A percentile compares a stretch with the other conserved stretches of the same genome.
phyloP scores from a whole-genome alignment of 2,329 filamentous ascomycete genomes.

The Pseudocercospora fijiensis region DNA sequence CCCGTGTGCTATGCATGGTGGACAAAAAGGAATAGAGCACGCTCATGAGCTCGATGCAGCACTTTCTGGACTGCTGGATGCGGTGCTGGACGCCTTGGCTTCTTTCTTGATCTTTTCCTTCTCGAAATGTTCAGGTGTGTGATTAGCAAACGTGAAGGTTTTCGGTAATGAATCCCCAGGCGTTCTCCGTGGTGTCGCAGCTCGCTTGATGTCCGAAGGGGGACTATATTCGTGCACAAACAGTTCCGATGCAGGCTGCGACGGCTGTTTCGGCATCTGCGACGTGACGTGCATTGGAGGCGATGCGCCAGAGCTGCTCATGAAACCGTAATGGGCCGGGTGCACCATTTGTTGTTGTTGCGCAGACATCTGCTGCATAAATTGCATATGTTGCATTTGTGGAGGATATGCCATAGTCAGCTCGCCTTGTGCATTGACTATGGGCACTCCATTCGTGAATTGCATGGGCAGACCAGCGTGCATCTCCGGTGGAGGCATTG shows the following conservation, averaged over 20 bases:
- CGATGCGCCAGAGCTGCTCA: slow-evolving; percentile 21
- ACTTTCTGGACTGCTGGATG: slow-evolving; percentile 27
- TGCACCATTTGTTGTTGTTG: slow-evolving; percentile 20
- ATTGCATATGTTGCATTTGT: slow-evolving; percentile 28
- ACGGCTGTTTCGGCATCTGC: slow-evolving; percentile 32
- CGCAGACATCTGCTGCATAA: slow-evolving; percentile 25
- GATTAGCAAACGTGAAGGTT: slow-evolving; percentile 51
- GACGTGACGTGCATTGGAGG: slow-evolving; percentile 30
- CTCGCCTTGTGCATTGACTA: slow-evolving; percentile 30
- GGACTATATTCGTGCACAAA: slow-evolving; percentile 51
- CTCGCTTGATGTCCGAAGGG: slow-evolving; percentile 42
- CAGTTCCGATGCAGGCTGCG: slow-evolving; percentile 38
- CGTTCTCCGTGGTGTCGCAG: slow-evolving; percentile 35
- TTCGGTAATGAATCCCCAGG: slow-evolving; percentile 40
- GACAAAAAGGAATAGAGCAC: background rate
- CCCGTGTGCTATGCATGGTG: slow-evolving; percentile 4
- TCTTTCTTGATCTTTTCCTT: slow-evolving; percentile 32
- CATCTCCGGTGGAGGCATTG: slow-evolving; percentile 13
- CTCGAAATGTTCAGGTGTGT: slow-evolving; percentile 47
- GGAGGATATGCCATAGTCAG: slow-evolving; percentile 29
- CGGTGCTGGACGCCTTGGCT: slow-evolving; percentile 15
- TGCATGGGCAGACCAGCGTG: slow-evolving; percentile 23
- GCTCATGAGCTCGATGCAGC: slow-evolving; percentile 18
- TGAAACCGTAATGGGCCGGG: slow-evolving; percentile 23
- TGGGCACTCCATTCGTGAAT: slow-evolving; percentile 30